A percentile compares a stretch with the other conserved stretches of the same genome.
Evolutionary conservation across 2,329 filamentous ascomycete species (phyloP).

Genomic region (Ceratocystis papillata): DNA sequence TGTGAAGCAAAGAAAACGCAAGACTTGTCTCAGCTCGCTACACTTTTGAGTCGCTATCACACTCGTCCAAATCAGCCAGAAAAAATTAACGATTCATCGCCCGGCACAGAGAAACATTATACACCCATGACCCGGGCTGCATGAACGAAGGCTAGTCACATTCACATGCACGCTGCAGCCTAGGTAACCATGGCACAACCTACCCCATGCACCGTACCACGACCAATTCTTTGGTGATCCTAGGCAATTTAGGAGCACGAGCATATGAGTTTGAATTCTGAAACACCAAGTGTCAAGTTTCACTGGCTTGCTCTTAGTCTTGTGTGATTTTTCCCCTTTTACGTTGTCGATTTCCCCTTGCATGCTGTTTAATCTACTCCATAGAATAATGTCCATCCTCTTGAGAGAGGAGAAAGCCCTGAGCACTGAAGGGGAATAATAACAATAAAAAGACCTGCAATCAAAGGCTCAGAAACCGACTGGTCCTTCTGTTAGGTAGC

Average conservation of each 20-base stretch:
- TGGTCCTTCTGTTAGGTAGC: neutral
- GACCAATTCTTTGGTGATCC: neutral
- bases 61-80: neutral
- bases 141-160: neutral
- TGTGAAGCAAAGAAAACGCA: neutral
- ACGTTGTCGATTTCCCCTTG: neutral
- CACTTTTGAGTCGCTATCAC: neutral
- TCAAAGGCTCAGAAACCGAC: neutral
- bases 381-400: no score
- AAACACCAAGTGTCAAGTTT: conserved; percentile 19
- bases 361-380: conserved; percentile 9
- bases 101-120: neutral
- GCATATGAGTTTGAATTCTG: conserved; percentile 8
- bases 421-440: no score
- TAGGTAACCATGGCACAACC: conserved; percentile 4
- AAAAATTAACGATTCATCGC: neutral
- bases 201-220: neutral
- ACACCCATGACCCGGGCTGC: neutral
- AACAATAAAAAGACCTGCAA: no score
- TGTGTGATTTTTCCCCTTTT: conserved; percentile 23
- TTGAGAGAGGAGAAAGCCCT: no score
- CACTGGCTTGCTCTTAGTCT: neutral
- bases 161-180: conserved; percentile 1
- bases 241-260: neutral
- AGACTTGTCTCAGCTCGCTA: conserved; percentile 1